A percentile compares a stretch with the other conserved stretches of the same genome.
phyloP scores from a whole-genome alignment of 257 asterid genomes.

The Vinca minor region DNA sequence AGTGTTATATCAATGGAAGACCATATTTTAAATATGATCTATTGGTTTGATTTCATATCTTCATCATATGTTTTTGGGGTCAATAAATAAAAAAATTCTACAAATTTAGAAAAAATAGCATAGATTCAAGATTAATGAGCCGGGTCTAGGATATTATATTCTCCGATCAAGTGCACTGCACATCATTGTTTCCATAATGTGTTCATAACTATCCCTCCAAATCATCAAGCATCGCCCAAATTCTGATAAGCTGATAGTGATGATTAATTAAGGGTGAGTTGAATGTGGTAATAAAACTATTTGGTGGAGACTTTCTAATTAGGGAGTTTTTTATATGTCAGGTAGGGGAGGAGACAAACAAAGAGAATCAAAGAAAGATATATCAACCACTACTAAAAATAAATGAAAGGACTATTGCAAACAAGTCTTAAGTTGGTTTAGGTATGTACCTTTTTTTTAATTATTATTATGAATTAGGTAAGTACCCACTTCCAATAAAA shows the following conservation, averaged over 20 bases:
- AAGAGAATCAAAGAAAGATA: slow-evolving; percentile 40
- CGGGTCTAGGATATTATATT: too few relatives aligned
- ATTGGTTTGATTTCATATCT: too few relatives aligned
- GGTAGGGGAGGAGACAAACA: slow-evolving; percentile 13
- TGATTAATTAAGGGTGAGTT: background rate
- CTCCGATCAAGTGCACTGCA: too few relatives aligned
- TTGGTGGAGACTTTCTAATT: background rate
- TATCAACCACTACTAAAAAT: slow-evolving; percentile 15
- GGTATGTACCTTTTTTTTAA: slow-evolving; percentile 30
- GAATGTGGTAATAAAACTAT: background rate
- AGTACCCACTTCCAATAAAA: slow-evolving; percentile 25
- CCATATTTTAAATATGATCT: too few relatives aligned
- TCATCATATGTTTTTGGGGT: too few relatives aligned
- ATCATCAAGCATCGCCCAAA: background rate
- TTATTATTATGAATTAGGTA: too few relatives aligned
- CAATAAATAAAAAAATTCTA: too few relatives aligned
- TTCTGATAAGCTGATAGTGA: background rate
- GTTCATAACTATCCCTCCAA: too few relatives aligned
- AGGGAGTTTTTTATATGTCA: background rate
- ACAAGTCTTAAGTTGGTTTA: slow-evolving; percentile 26
- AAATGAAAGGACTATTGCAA: background rate
- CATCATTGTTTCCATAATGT: too few relatives aligned
- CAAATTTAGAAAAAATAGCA: too few relatives aligned
- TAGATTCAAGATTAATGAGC: too few relatives aligned
- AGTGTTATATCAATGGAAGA: background rate